These are phyloP conservation scores for Amanita polypyramis DNA, from an alignment of 768 basidiomycete genomes.

Conservation along the genomic window DNA sequence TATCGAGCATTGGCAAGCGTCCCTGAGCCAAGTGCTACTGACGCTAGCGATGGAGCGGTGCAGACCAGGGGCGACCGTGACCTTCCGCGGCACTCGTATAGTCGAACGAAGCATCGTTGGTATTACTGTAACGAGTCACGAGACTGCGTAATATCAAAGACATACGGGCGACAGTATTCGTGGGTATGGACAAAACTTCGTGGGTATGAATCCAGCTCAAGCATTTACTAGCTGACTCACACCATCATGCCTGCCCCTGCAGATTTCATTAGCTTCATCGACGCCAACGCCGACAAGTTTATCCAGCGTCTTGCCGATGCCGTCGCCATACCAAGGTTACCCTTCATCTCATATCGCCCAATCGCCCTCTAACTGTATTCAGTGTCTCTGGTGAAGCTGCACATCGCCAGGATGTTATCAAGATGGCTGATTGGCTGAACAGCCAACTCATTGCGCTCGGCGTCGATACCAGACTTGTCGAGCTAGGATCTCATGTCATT, in stretches of 20 bases:
- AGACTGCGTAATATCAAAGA: too few species aligned
- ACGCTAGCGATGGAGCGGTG: constrained; percentile 14
- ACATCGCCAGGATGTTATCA: constrained; percentile 66
- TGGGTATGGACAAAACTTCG: too few species aligned
- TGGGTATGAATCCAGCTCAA: too few species aligned
- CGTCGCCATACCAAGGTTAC: constrained; percentile 71
- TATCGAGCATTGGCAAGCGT: constrained; percentile 63
- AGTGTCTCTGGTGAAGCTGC: constrained; percentile 65
- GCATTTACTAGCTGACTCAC: too few species aligned
- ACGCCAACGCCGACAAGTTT: constrained; percentile 60
- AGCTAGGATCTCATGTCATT: constrained; percentile 66
- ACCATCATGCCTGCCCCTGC: constrained; percentile 46
- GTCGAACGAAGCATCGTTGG: too few species aligned
- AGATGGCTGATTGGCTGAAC: constrained; percentile 81
- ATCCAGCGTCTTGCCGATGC: constrained; percentile 73
- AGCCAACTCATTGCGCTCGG: constrained; percentile 66
- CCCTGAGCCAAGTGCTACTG: constrained; percentile 73
- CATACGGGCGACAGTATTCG: too few species aligned
- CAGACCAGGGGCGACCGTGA: too few species aligned
- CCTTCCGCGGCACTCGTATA: too few species aligned
- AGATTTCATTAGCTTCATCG: constrained; percentile 44
- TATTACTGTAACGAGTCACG: too few species aligned
- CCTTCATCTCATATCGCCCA: constrained; percentile 2
- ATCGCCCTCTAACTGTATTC: constrained; percentile 2
- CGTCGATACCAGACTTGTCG: constrained; percentile 61